Conservation (phyloP, 108 stramenopile genomes). For the Cyclotella choctawhatcheeana region DNA sequence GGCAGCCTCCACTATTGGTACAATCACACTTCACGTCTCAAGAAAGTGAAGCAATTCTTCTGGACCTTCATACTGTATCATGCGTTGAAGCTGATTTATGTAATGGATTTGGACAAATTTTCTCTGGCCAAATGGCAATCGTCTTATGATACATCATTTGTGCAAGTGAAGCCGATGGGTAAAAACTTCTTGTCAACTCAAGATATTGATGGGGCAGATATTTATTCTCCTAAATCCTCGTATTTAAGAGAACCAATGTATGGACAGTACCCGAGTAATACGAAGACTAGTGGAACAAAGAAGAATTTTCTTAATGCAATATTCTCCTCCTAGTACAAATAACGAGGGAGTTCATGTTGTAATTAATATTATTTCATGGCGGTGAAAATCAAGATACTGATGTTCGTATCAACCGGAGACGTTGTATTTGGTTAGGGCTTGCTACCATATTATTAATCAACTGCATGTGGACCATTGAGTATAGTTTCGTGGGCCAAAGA, state of each 20-base stretch:
- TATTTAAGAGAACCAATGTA: background rate
- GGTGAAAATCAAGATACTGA: no score
- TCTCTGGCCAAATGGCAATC: background rate
- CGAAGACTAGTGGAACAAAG: background rate
- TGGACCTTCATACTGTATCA: background rate
- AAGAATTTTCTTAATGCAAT: no score
- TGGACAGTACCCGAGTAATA: background rate
- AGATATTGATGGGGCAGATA: background rate
- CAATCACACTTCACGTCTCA: conserved; percentile 1
- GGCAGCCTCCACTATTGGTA: background rate
- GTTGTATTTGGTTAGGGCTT: no score
- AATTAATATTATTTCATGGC: no score
- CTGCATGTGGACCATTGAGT: no score
- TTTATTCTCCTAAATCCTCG: background rate
- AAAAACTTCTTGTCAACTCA: conserved; percentile 8
- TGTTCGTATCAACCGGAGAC: no score
- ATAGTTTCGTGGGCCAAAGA: no score
- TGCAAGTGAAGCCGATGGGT: no score
- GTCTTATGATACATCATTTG: no score
- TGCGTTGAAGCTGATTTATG: conserved; percentile 11
- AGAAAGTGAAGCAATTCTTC: conserved; percentile 16
- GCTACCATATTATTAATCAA: no score
- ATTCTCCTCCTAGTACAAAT: no score
- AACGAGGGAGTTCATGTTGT: no score
- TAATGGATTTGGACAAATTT: conserved; percentile 8